A percentile compares a stretch with the other conserved stretches of the same genome.
These are phyloP conservation scores for Avicennia marina DNA, from an alignment of 257 asterid species.

Conservation along the genomic window DNA sequence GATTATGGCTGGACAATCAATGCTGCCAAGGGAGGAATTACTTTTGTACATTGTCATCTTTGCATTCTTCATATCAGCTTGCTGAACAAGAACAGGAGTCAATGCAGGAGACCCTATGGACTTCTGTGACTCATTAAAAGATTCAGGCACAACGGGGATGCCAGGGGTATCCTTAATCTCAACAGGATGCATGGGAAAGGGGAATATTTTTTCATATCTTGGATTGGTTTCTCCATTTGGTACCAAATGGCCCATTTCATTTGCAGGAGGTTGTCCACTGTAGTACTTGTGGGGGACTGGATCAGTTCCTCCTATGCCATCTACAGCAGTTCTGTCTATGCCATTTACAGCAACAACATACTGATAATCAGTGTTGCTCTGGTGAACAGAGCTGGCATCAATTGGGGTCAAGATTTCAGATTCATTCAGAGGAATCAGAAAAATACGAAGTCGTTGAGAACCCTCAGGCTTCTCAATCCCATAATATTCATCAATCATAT, in stretches of 20 bases:
- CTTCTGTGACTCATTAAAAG: slow-evolving; percentile 24
- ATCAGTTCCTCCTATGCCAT: slow-evolving; percentile 16
- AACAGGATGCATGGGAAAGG: slow-evolving; percentile 28
- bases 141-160: slow-evolving; percentile 23
- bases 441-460: slow-evolving; percentile 66
- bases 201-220: slow-evolving; percentile 24
- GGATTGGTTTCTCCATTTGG: slow-evolving; percentile 24
- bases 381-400: slow-evolving; percentile 34
- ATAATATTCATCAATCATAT: slow-evolving; percentile 71
- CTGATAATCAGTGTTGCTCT: slow-evolving; percentile 39
- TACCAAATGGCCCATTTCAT: slow-evolving; percentile 29
- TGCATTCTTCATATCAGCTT: slow-evolving; percentile 29
- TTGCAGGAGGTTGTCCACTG: slow-evolving; percentile 24
- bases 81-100: slow-evolving; percentile 30
- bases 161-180: slow-evolving; percentile 33
- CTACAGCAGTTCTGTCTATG: slow-evolving; percentile 21
- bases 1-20: slow-evolving; percentile 28
- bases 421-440: slow-evolving; percentile 54
- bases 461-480: slow-evolving; percentile 50
- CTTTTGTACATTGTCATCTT: slow-evolving; percentile 8
- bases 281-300: slow-evolving; percentile 26
- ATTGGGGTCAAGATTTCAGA: slow-evolving; percentile 34
- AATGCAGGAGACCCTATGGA: slow-evolving; percentile 27
- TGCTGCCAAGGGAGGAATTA: slow-evolving; percentile 29
- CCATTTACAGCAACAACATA: slow-evolving; percentile 68